Evolutionary conservation across 1,284 basidiomycete species (phyloP).

Genomic region (Phaffia rhodozyma): DNA sequence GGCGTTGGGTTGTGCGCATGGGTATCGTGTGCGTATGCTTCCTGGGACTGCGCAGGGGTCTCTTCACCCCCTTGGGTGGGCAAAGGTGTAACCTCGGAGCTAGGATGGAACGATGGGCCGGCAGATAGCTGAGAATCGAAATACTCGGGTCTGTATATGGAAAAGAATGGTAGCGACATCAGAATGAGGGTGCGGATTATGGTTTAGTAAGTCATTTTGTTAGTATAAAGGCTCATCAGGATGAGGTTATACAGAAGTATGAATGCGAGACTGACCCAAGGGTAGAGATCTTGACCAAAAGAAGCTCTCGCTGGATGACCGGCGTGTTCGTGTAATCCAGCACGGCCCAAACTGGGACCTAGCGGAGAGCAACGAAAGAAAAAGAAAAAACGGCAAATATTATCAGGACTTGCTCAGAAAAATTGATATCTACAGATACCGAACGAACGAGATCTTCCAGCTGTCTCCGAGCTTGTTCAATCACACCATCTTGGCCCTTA

Average conservation of each 20-base stretch:
- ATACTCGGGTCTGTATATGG: conserved; percentile 62
- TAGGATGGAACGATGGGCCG: conserved; percentile 45
- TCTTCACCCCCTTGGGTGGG: conserved; percentile 16
- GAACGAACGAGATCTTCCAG: conserved; percentile 76
- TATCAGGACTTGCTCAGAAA: conserved; percentile 1
- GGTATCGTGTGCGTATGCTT: conserved; percentile 40
- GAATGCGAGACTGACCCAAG: conserved; percentile 41
- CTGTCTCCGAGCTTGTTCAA: conserved; percentile 90
- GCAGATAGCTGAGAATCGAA: conserved; percentile 75
- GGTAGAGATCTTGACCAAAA: conserved; percentile 86
- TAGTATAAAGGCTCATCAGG: too few species aligned
- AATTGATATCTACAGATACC: neutral
- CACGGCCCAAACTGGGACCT: conserved; percentile 97
- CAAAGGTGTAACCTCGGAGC: conserved; percentile 23
- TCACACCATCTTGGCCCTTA: conserved; percentile 90
- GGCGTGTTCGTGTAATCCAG: conserved; percentile 87
- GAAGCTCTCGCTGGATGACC: conserved; percentile 73
- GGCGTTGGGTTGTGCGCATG: conserved; percentile 46
- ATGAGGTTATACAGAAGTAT: neutral
- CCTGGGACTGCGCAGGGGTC: conserved; percentile 18
- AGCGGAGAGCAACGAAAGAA: conserved; percentile 1
- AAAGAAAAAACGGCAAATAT: neutral
- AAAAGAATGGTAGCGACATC: neutral
- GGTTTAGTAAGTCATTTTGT: too few species aligned
- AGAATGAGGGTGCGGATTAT: too few species aligned